phyloP scores from a whole-genome alignment of 2,329 filamentous ascomycete species.

The Cryphonectria naterciae region DNA sequence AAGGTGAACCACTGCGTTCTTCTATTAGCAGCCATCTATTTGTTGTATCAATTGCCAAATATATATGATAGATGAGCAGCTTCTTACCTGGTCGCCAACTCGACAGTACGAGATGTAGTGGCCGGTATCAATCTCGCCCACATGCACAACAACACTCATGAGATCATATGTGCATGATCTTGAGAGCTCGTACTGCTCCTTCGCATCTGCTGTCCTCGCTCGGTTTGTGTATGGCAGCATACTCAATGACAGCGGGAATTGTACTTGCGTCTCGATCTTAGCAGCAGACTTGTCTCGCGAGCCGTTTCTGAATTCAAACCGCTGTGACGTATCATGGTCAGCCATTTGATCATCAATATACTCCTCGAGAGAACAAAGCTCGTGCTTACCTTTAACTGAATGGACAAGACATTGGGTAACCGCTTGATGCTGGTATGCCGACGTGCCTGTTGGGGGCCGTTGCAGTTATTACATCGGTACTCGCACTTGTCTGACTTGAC shows the following conservation, averaged over 20 bases:
- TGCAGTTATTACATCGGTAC: slow-evolving; percentile 84
- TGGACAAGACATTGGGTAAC: slow-evolving; percentile 84
- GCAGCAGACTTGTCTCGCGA: slow-evolving; percentile 70
- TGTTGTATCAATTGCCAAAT: background rate
- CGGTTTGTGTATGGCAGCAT: slow-evolving; percentile 87
- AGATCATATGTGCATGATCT: slow-evolving; percentile 82
- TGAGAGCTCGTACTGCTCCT: slow-evolving; percentile 58
- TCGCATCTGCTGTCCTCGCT: slow-evolving; percentile 54
- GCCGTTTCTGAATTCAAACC: slow-evolving; percentile 74
- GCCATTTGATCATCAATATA: background rate
- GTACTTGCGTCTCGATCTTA: slow-evolving; percentile 86
- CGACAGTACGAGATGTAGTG: slow-evolving; percentile 91
- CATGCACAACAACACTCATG: slow-evolving; percentile 87
- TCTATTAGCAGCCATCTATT: slow-evolving; percentile 19
- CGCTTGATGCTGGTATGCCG: slow-evolving; percentile 85
- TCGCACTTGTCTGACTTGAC: slow-evolving; percentile 86
- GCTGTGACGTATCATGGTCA: slow-evolving; percentile 40
- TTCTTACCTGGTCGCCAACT: slow-evolving; percentile 70
- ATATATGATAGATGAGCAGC: slow-evolving; percentile 11
- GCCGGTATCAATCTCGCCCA: slow-evolving; percentile 89
- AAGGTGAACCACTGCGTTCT: slow-evolving; percentile 83
- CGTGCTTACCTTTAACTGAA: slow-evolving; percentile 80
- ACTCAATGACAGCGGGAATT: slow-evolving; percentile 85
- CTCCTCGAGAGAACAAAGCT: background rate
- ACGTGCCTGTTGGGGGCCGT: slow-evolving; percentile 74